These are phyloP conservation scores for Aspergillus ostianus DNA, from an alignment of 495 filamentous ascomycete genomes.

Conservation along the genomic window DNA sequence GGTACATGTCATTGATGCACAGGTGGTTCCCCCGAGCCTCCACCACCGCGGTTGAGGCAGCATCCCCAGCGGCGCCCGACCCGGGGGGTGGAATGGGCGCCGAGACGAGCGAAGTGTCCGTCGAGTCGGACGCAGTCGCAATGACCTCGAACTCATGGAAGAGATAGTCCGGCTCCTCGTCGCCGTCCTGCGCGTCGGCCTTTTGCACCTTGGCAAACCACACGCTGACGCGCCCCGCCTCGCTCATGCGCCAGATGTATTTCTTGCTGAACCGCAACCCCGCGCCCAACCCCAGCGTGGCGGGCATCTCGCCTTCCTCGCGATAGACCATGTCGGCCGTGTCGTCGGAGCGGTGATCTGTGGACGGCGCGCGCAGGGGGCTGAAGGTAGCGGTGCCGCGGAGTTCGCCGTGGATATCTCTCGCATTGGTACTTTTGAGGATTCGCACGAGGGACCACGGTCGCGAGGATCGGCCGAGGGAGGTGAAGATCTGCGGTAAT, in stretches of 20 bases:
- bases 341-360: slow-evolving; percentile 1
- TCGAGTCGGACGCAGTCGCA: not conserved
- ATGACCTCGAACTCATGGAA: slow-evolving; percentile 45
- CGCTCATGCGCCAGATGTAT: slow-evolving; percentile 45
- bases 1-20: slow-evolving; percentile 51
- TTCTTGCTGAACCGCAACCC: slow-evolving; percentile 46
- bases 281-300: slow-evolving; percentile 18
- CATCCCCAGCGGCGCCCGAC: not conserved
- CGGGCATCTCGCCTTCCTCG: slow-evolving; percentile 45
- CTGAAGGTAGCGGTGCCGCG: slow-evolving; percentile 43
- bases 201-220: slow-evolving; percentile 44
- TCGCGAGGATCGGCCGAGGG: slow-evolving; percentile 25
- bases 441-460: slow-evolving; percentile 41
- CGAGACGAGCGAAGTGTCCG: slow-evolving; percentile 21
- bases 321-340: slow-evolving; percentile 40
- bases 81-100: slow-evolving; percentile 27
- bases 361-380: slow-evolving; percentile 17
- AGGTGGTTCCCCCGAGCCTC: slow-evolving; percentile 43
- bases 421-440: slow-evolving; percentile 43
- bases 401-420: slow-evolving; percentile 41
- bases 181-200: slow-evolving; percentile 12
- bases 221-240: slow-evolving; percentile 35
- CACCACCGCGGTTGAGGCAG: slow-evolving; percentile 27
- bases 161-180: slow-evolving; percentile 44
- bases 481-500: slow-evolving; percentile 25